phyloP scores from a whole-genome alignment of 768 basidiomycete species.

The Mycena albidolilacea region DNA sequence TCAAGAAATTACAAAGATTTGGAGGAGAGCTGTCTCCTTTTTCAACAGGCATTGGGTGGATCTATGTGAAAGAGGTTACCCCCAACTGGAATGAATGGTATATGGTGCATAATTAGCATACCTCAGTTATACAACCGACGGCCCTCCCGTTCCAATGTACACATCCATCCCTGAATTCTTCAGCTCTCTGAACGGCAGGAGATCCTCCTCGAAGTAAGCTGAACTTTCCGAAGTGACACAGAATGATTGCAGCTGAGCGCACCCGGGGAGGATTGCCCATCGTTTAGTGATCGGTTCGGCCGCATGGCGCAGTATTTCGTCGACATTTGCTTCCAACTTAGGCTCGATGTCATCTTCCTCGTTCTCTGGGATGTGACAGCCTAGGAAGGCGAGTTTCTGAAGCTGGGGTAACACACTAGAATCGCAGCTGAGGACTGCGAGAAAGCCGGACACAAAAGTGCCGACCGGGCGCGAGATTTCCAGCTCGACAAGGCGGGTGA shows the following conservation, averaged over 20 bases:
- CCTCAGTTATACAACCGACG: too few species aligned
- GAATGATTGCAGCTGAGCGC: slow-evolving; percentile 11
- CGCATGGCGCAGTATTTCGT: background rate
- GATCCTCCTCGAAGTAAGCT: background rate
- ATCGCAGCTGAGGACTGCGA: background rate
- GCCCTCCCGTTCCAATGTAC: slow-evolving; percentile 2
- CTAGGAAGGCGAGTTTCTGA: slow-evolving; percentile 15
- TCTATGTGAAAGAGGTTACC: too few species aligned
- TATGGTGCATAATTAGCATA: too few species aligned
- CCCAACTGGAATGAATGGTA: too few species aligned
- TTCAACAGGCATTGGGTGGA: too few species aligned
- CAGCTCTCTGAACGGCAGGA: slow-evolving; percentile 11
- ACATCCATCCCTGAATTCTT: slow-evolving; percentile 5
- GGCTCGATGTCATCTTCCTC: background rate
- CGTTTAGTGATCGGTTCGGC: background rate
- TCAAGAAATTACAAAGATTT: too few species aligned
- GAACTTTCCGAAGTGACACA: background rate
- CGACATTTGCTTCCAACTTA: background rate
- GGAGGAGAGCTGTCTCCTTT: too few species aligned
- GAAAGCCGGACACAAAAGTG: background rate
- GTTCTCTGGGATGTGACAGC: background rate
- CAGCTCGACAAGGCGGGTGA: background rate
- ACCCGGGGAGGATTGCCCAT: background rate
- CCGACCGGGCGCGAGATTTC: background rate
- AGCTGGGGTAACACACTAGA: slow-evolving; percentile 1